phyloP scores from a whole-genome alignment of 805 yeast species.

The Candida arabinofermentans region DNA sequence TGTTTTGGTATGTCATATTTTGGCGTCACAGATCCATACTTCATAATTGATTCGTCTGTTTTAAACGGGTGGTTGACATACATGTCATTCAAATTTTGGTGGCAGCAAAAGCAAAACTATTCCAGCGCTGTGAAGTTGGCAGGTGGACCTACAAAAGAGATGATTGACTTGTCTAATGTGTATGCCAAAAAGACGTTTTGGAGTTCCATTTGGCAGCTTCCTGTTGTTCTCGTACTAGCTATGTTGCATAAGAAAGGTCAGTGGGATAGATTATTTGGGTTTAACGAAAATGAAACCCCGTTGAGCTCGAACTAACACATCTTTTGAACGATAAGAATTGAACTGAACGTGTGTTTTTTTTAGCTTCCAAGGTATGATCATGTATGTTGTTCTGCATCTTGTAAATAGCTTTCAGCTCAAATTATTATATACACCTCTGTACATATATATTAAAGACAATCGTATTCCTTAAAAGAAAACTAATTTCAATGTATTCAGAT shows the following conservation, averaged over 20 bases:
- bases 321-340: too few relatives aligned
- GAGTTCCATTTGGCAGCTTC: constrained; percentile 93
- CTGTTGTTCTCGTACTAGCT: constrained; percentile 83
- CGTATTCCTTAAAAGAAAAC: too few relatives aligned
- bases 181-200: constrained; percentile 86
- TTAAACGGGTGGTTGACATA: constrained; percentile 84
- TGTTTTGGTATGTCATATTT: constrained; percentile 79
- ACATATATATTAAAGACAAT: constrained; percentile 4
- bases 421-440: not conserved
- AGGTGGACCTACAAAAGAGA: constrained; percentile 49
- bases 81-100: constrained; percentile 80
- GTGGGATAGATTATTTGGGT: constrained; percentile 68
- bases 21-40: constrained; percentile 78
- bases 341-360: too few relatives aligned
- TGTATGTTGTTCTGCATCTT: too few relatives aligned
- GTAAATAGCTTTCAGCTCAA: constrained; percentile 4
- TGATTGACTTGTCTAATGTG: constrained; percentile 52
- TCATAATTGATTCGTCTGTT: constrained; percentile 74
- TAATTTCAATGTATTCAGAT: too few relatives aligned
- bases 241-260: constrained; percentile 94
- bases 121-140: constrained; percentile 29
- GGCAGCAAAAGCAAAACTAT: constrained; percentile 67
- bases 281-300: constrained; percentile 20
- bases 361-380: too few relatives aligned
- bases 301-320: not conserved